Percentiles rank a stretch among this genome's conserved stretches.
Evolutionary conservation across 2,329 filamentous ascomycete genomes (phyloP).

Genomic region (Stylonectria norvegica): DNA sequence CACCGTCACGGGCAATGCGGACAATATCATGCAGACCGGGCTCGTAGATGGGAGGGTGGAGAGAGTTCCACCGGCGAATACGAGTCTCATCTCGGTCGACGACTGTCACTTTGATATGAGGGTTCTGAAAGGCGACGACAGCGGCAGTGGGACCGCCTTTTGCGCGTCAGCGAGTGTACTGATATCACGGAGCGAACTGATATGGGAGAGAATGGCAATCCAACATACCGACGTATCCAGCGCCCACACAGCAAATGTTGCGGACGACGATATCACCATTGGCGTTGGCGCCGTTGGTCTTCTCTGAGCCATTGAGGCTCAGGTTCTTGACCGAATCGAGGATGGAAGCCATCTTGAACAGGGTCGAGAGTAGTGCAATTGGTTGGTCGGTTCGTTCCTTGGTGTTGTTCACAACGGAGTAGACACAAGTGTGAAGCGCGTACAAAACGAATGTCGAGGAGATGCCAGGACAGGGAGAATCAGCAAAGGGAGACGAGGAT

Average conservation of each 20-base stretch:
- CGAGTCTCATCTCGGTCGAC: slow-evolving; percentile 65
- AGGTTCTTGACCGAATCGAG: slow-evolving; percentile 31
- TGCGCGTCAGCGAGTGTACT: no score
- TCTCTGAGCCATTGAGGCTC: slow-evolving; percentile 32
- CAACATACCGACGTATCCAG: slow-evolving; percentile 69
- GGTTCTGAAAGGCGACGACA: slow-evolving; percentile 71
- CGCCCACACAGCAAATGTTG: slow-evolving; percentile 71
- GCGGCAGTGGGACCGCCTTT: slow-evolving; percentile 71
- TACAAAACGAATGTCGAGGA: no score
- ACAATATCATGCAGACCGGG: slow-evolving; percentile 68
- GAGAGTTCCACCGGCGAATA: slow-evolving; percentile 71
- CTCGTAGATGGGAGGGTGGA: slow-evolving; percentile 72
- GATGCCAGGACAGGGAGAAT: no score
- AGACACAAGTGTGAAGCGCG: no score
- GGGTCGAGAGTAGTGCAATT: no score
- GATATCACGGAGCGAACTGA: no score
- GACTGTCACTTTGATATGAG: slow-evolving; percentile 67
- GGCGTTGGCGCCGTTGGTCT: slow-evolving; percentile 29
- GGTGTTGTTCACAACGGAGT: no score
- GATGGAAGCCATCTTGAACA: no score
- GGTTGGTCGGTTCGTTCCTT: no score
- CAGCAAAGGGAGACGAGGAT: no score
- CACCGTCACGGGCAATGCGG: slow-evolving; percentile 58
- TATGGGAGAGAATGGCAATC: no score
- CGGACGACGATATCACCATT: slow-evolving; percentile 38